Base-by-base conservation (phyloP, 805 yeast genomes). In the Suhomyces vadensis region DNA sequence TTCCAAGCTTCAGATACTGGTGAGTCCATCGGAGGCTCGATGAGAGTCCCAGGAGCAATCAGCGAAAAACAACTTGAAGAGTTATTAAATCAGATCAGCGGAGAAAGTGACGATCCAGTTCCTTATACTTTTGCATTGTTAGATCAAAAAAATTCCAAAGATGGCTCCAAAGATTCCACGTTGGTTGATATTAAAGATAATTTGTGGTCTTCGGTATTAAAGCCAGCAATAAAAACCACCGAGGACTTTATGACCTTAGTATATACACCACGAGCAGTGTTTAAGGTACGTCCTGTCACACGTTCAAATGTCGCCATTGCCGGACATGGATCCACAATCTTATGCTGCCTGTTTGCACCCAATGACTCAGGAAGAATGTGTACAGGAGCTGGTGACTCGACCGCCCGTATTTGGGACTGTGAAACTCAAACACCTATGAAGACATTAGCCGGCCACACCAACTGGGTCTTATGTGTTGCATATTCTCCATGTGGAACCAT, bases 341-440 rank as follows among this genome's bases (percentile, higher is more conserved):
- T 94, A 51, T 87, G 97, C 47, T 85, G 94, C 33, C 91, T 87
- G 50, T 94, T 94, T 75, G 95, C 99, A 1, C 99, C 99, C 23
- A 77, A 86, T 57, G 83, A 91, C 13, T 80, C 92, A 13, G 76
- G 91, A 2, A 74, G 87, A 53, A 82, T 91, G 85, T 94, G 87
- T 31, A 86, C 97, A 0, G 99, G 99, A 27, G 88, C 97, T 5
- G 99, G 99, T 36, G 99, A 94, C 65, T 80, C 85, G 27, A 91
- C 98, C 6, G 97, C 98, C 2, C 75, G 98, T 60, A 79, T 92
- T 38, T 94, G 99, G 99, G 97, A 91, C 66, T 87, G 96, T 64
- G 84, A 89, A 56, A 91, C 98, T 0, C 94, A 88, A 53, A 94
- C 99, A 0, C 96, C 97, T 6, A 71, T 83, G 58, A 77, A 81